A percentile compares a stretch with the other conserved stretches of the same genome.
Conservation (phyloP, 2,329 filamentous ascomycete genomes). For the Talaromyces islandicus region DNA sequence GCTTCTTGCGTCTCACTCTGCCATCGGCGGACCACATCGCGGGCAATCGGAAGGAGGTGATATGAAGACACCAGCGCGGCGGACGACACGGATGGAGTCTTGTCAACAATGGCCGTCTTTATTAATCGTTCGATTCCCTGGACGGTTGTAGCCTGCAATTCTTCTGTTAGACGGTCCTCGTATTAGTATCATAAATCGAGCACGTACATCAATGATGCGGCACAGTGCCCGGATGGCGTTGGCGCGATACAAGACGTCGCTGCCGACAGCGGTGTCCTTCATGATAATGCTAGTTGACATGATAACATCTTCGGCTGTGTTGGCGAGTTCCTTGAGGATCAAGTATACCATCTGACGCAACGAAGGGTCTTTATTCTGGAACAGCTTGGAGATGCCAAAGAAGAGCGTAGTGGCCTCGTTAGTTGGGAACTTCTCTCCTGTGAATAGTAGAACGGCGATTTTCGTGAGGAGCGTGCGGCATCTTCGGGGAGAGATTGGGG, state of each 20-base stretch:
- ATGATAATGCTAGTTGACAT: slow-evolving; percentile 99
- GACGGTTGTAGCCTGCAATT: slow-evolving; percentile 73
- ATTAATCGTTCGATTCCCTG: slow-evolving; percentile 97
- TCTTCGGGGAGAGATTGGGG: slow-evolving; percentile 92
- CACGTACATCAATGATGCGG: slow-evolving; percentile 85
- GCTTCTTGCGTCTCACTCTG: slow-evolving; percentile 98
- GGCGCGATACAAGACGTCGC: slow-evolving; percentile 86
- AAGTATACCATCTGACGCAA: slow-evolving; percentile 98
- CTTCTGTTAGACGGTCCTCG: slow-evolving; percentile 12
- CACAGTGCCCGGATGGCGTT: slow-evolving; percentile 95
- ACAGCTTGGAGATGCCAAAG: slow-evolving; percentile 98
- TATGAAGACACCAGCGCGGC: slow-evolving; percentile 95
- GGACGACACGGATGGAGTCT: slow-evolving; percentile 94
- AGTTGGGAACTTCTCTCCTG: slow-evolving; percentile 91
- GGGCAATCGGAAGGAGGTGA: slow-evolving; percentile 91
- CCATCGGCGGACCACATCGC: slow-evolving; percentile 93
- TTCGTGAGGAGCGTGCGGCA: slow-evolving; percentile 97
- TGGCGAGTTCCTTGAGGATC: slow-evolving; percentile 93
- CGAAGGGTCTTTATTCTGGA: slow-evolving; percentile 98
- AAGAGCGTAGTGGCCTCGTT: slow-evolving; percentile 98
- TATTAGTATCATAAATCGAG: slow-evolving; percentile 1
- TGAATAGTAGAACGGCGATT: slow-evolving; percentile 92
- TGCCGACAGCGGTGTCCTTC: slow-evolving; percentile 97
- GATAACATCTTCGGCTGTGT: slow-evolving; percentile 95
- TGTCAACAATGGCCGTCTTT: slow-evolving; percentile 99